A percentile compares a stretch with the other conserved stretches of the same genome.
These are phyloP conservation scores for Syzygium jambos DNA, from an alignment of 345 rosid species.

Conservation along the genomic window DNA sequence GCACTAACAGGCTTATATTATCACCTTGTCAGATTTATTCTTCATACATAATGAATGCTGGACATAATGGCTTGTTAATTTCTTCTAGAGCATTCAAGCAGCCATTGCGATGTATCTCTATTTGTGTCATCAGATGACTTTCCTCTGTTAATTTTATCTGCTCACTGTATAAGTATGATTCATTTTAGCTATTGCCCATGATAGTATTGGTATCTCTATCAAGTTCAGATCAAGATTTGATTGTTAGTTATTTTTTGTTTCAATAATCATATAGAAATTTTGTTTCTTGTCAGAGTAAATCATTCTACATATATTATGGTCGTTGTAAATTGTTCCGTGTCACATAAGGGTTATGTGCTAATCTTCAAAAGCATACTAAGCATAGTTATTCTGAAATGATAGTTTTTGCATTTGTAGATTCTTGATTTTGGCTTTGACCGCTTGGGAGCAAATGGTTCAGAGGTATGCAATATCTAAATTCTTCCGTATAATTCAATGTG, in stretches of 20 bases:
- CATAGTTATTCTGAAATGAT: not conserved
- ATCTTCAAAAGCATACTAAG: not conserved
- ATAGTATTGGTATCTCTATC: not conserved
- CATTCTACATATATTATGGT: not conserved
- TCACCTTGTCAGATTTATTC: not conserved
- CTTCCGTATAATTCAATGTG: not conserved
- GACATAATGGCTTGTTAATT: not conserved
- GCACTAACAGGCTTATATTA: not conserved
- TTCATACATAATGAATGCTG: not conserved
- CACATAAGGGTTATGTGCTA: not conserved
- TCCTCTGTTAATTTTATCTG: not conserved
- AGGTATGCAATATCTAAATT: conserved; percentile 26
- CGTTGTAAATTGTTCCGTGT: not conserved
- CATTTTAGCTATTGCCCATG: not conserved
- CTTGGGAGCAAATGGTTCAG: conserved; percentile 75
- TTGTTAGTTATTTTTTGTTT: not conserved
- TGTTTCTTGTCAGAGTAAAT: not conserved
- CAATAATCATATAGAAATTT: not conserved
- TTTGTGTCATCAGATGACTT: not conserved
- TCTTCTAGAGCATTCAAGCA: not conserved
- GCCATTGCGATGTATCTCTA: not conserved
- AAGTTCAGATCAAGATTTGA: not conserved
- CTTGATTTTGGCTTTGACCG: conserved; percentile 94
- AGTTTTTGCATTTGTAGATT: conserved; percentile 33
- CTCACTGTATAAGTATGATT: not conserved